Evolutionary conservation across 805 yeast species (phyloP).

Genomic region (Scheffersomyces amazonensis): DNA sequence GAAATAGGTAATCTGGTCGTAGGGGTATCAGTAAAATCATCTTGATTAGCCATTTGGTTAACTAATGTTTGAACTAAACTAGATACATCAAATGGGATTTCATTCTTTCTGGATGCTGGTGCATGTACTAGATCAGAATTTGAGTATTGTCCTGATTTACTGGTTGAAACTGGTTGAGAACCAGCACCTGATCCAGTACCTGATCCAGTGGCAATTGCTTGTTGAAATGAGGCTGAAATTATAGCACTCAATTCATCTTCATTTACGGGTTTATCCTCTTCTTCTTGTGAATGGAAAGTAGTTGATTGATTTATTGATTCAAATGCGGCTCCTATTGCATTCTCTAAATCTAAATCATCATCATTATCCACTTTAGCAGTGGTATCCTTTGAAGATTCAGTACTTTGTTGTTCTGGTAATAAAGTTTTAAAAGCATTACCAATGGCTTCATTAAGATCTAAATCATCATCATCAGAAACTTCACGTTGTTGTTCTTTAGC

Average conservation of each 20-base stretch:
- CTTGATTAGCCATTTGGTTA: conserved; percentile 15
- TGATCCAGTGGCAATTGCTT: conserved; percentile 4
- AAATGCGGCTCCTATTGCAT: conserved; percentile 21
- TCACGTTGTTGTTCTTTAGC: neutral
- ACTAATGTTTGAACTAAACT: conserved; percentile 26
- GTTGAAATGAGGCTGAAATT: conserved; percentile 20
- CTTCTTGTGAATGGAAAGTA: neutral
- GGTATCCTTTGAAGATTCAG: neutral
- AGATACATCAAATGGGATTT: conserved; percentile 12
- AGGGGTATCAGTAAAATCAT: conserved; percentile 1
- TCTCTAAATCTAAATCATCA: conserved; percentile 6
- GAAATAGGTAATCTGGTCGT: conserved; percentile 9
- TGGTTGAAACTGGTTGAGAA: neutral
- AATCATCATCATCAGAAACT: conserved; percentile 3
- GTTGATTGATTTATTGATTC: conserved; percentile 9
- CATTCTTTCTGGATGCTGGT: neutral
- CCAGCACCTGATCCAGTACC: neutral
- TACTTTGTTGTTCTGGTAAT: neutral
- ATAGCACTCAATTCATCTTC: conserved; percentile 18
- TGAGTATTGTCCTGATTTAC: too few species aligned
- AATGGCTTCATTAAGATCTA: conserved; percentile 14
- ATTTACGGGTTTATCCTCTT: conserved; percentile 2
- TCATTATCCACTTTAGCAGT: conserved; percentile 1
- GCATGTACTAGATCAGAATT: neutral
- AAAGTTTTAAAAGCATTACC: conserved; percentile 14